Percentiles rank a stretch among this genome's conserved stretches.
These are phyloP conservation scores for Alternaria gaisen DNA, from an alignment of 2,329 filamentous ascomycete species.

Conservation along the genomic window DNA sequence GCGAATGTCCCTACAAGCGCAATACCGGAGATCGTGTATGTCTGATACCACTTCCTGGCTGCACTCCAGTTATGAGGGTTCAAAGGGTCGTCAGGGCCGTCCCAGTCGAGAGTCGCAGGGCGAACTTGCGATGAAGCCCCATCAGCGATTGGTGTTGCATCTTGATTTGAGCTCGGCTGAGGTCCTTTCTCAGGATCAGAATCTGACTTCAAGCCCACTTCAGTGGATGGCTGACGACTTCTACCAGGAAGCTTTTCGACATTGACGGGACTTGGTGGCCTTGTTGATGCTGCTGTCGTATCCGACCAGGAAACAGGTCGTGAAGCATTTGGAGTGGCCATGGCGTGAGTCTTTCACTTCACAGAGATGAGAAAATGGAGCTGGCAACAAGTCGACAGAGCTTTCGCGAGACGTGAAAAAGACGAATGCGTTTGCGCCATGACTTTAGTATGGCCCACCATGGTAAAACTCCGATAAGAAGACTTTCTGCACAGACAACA, in stretches of 20 bases:
- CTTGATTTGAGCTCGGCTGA: background rate
- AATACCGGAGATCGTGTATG: constrained; percentile 19
- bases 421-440: background rate
- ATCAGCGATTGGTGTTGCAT: background rate
- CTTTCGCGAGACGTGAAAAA: background rate
- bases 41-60: constrained; percentile 22
- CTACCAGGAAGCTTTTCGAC: constrained; percentile 2
- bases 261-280: constrained; percentile 12
- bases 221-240: background rate
- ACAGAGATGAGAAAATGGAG: background rate
- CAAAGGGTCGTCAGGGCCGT: constrained; percentile 16
- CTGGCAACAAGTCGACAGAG: background rate
- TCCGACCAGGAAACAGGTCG: constrained; percentile 8
- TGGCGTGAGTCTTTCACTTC: background rate
- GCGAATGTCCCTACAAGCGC: constrained; percentile 22
- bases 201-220: background rate
- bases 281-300: constrained; percentile 15
- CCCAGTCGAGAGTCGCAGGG: constrained; percentile 19
- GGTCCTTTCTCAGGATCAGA: background rate
- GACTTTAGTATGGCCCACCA: constrained; percentile 2
- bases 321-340: background rate
- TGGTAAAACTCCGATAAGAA: background rate
- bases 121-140: constrained; percentile 5
- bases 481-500: background rate
- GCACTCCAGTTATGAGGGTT: constrained; percentile 25